Base-by-base conservation (phyloP, 352 stramenopile genomes). In the Phytopythium oedochilum region DNA sequence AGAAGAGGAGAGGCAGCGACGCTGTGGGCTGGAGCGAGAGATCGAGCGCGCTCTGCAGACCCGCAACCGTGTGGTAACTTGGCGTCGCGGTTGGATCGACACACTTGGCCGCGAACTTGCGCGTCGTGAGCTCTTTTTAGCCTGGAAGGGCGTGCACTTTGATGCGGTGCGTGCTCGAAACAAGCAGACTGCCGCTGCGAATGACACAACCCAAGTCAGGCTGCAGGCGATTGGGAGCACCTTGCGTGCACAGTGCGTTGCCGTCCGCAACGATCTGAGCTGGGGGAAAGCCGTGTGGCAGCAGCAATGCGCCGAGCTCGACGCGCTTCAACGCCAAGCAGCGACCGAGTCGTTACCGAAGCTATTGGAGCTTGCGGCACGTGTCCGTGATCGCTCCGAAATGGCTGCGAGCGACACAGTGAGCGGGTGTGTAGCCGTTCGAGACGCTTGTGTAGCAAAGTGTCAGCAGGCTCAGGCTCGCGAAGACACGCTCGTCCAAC, bases 1-100 rank as follows among this genome's bases (percentile, higher is more conserved):
- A 18, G 36, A 63, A 17, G 42, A 63, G 20, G 45, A 61, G n/a
- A 55, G 35, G 8, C 32, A 59, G 18, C 57, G 73, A 47, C 25
- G 9, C n/a, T 35, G 46, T 31, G 23, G 38, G 15, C 36, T 83
- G 15, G 47, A 68, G 29, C 55, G 46, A 38, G 35, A 47, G 4
- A 18, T 74, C 5, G 57, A 64, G 35, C 59, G 28, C 20, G 54
- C 59, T 20, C 1, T 73, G 6, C 38, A 70, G 48, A 78, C 55
- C 20, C 63, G 68, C 43, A 78, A 78, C 54, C 63, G 71, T 38
- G 61, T 54, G 31, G 32, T 84, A 6, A 32, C 42, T 2, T 84
- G 71, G 71, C 64, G 56, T 54, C 63, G 60, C 43, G 51, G 45
- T 10, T 48, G 55, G 20, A 48, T 66, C 4, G 61, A 72, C 8